Evolutionary conservation across 139 green algal genomes (phyloP), one percentile per base, ranked within the genome.

Genomic region (Prasinococcaceae sp.): DNA sequence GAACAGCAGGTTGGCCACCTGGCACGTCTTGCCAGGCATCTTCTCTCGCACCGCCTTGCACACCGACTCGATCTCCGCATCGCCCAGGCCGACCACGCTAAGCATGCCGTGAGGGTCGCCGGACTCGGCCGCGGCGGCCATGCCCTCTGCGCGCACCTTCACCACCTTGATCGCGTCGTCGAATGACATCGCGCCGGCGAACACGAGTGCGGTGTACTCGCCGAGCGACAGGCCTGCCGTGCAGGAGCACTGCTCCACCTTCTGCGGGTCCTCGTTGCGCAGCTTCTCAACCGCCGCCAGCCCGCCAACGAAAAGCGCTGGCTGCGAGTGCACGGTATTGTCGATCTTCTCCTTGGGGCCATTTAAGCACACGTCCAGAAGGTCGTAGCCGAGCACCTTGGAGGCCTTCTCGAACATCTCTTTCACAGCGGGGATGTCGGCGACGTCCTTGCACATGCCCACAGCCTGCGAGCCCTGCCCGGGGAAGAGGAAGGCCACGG

Each of bases 1-100:
- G 67, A 94, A 95, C 4, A 95, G 73, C 50, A 72, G 84, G 80
- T 95, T 95, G 53, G 85, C 77, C 2, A 90, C 24, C 44, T 81
- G 65, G 72, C 78, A 90, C 8, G 94, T 73, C 19, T 43, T 71
- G 41, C 65, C 75, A 6, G 8, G 6, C 14, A n/a, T 37, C 39
- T 25, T 23, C 51, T 57, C 14, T 16, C 12, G 16, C 42, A 40
- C 14, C 24, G 12, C 43, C 32, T 47, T 16, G n/a, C 20, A 36
- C 4, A 55, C 32, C 25, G 24, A 20, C 27, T 75, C 46, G 36
- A 94, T 49, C 26, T 78, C 65, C 26, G 24, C 45, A 44, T 95
- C 86, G 19, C 16, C 4, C 50, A 95, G 70, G 5, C 86, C 85
- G 47, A 94, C 79, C 41, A 95, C 72, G 19, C 56, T 78, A 30